These are phyloP conservation scores for Fusarium sp. DNA, from an alignment of 2,329 filamentous ascomycete genomes.

Conservation along the genomic window DNA sequence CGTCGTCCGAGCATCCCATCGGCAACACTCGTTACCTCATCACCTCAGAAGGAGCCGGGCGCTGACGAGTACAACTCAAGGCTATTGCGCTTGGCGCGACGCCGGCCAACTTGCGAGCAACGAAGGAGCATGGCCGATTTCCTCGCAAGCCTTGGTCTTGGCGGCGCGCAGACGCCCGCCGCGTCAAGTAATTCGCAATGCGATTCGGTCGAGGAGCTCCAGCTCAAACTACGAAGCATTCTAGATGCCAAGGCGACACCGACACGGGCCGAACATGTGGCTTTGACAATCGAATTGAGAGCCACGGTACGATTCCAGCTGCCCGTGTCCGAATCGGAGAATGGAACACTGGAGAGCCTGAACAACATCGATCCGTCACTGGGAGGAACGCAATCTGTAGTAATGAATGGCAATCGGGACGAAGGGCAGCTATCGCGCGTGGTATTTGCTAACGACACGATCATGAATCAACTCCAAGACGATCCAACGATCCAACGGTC, in stretches of 20 bases:
- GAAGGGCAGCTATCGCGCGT: slow-evolving; percentile 46
- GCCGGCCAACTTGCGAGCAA: background rate
- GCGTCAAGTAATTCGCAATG: slow-evolving; percentile 41
- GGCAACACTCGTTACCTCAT: background rate
- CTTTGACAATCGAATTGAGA: slow-evolving; percentile 57
- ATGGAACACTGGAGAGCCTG: slow-evolving; percentile 45
- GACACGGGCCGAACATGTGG: slow-evolving; percentile 61
- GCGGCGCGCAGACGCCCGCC: slow-evolving; percentile 34
- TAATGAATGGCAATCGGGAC: slow-evolving; percentile 3
- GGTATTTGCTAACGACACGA: slow-evolving; percentile 56
- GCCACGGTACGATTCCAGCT: slow-evolving; percentile 56
- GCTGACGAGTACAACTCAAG: slow-evolving; percentile 21
- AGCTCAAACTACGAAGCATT: slow-evolving; percentile 53
- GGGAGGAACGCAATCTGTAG: slow-evolving; percentile 40
- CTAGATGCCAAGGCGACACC: slow-evolving; percentile 56
- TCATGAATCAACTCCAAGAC: slow-evolving; percentile 60
- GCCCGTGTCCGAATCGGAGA: slow-evolving; percentile 49
- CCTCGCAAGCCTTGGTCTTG: slow-evolving; percentile 50
- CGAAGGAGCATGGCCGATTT: slow-evolving; percentile 50
- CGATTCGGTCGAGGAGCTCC: slow-evolving; percentile 56
- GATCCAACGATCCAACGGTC: slow-evolving; percentile 59
- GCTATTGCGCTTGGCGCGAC: slow-evolving; percentile 28
- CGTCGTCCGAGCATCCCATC: background rate
- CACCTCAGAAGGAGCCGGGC: slow-evolving; percentile 30
- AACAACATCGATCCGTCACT: slow-evolving; percentile 50